Evolutionary conservation across 2,329 filamentous ascomycete species (phyloP), one percentile per base, ranked within the genome.

Genomic region (Ophiocordyceps australis): DNA sequence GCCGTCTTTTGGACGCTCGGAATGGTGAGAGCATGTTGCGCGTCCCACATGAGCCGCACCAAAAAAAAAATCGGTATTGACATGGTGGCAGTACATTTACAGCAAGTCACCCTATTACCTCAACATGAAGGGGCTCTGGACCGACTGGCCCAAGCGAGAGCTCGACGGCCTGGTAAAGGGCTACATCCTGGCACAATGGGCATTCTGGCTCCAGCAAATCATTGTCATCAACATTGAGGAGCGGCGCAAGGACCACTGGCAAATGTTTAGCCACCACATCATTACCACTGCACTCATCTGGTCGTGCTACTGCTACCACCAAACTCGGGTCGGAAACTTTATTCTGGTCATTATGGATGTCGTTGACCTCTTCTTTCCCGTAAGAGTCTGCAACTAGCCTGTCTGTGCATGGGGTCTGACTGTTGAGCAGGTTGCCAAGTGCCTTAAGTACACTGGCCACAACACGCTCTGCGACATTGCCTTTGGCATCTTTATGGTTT

Each of bases 261-360:
- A 95, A 52, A 95, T 95, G 89, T 72, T 95, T 38, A 75, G 72
- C 12, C 89, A 95, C 50, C 89, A 98, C 54, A 68, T 94, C 45
- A 73, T 95, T 46, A 98, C 89, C 13, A 80, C 74, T 41, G 58
- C 62, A 5, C 69, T 98, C 23, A 73, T 98, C 35, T 72, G 73
- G 30, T 65, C 73, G 17, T 86, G 78, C 35, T 95, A 95, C 48
- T 68, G 73, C 36, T 93, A 91, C 47, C 74, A 86, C 43, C 74
- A 82, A 44, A 91, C 77, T 29, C 76, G 79, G 24, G 80, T 93
- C 16, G 86, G 82, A 28, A 89, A 85, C 42, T 65, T 92, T 24
- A 82, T 95, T 32, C 59, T 98, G 26, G 76, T 82, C 28, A 64
- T 92, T 36, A 94, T 95, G 83, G 89, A 98, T 43, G 63, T 92